Evolutionary conservation across 2,329 filamentous ascomycete species (phyloP).

Genomic region (Blumeria graminis): DNA sequence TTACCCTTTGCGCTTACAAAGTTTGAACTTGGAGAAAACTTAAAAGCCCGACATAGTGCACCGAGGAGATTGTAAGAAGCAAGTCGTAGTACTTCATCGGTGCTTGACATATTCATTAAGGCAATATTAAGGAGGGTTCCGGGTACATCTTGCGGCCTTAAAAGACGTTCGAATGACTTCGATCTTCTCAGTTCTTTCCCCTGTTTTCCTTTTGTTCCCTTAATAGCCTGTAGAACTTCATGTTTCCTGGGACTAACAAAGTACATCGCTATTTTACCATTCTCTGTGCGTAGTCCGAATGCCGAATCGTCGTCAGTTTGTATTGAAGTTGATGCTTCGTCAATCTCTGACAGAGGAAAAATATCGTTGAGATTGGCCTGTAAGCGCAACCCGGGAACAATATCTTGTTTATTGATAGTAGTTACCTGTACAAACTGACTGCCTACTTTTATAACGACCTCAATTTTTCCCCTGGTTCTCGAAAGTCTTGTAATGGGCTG

Average conservation of each 20-base stretch:
- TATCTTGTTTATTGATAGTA: constrained; percentile 43
- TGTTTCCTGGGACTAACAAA: constrained; percentile 41
- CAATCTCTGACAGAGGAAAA: constrained; percentile 41
- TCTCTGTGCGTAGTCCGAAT: constrained; percentile 42
- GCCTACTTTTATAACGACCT: constrained; percentile 43
- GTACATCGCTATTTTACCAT: constrained; percentile 47
- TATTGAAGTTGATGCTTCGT: constrained; percentile 39
- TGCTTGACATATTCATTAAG: constrained; percentile 39
- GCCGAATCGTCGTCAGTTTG: constrained; percentile 41
- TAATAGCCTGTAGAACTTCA: constrained; percentile 38
- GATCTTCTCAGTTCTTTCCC: constrained; percentile 35
- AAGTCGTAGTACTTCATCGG: constrained; percentile 32
- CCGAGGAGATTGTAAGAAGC: constrained; percentile 44
- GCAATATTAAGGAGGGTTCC: constrained; percentile 44
- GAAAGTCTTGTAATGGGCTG: constrained; percentile 40
- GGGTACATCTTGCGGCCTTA: constrained; percentile 45
- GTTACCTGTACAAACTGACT: constrained; percentile 47
- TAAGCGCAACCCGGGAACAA: constrained; percentile 35
- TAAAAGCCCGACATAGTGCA: constrained; percentile 41
- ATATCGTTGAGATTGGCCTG: constrained; percentile 45
- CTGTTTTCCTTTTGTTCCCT: constrained; percentile 36
- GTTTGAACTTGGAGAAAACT: constrained; percentile 35
- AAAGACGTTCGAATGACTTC: constrained; percentile 38
- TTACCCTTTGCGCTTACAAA: constrained; percentile 37
- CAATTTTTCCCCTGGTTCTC: constrained; percentile 45